Percentiles rank a stretch among this genome's conserved stretches.
Conservation (phyloP, 1,284 basidiomycete genomes). For the Microstroma glucosiphilum region DNA sequence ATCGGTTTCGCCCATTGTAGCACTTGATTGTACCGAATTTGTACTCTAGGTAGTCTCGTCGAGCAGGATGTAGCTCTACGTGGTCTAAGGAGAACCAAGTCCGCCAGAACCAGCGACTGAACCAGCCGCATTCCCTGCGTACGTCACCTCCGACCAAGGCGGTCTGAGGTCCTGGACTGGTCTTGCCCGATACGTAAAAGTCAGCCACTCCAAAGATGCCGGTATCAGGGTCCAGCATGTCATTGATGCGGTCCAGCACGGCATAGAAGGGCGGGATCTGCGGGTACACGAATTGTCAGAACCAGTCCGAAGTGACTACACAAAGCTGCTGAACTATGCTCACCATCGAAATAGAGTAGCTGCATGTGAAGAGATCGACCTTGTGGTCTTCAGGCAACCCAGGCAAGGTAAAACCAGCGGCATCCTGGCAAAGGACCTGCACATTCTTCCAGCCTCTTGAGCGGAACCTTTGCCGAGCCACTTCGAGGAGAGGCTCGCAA, state of each 20-base stretch:
- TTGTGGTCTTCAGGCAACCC: constrained; percentile 34
- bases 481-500: constrained; percentile 67
- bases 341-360: constrained; percentile 49
- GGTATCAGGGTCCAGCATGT: constrained; percentile 62
- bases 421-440: constrained; percentile 69
- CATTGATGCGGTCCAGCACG: constrained; percentile 65
- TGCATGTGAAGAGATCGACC: constrained; percentile 49
- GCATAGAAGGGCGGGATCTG: constrained; percentile 66
- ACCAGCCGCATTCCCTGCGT: constrained; percentile 66
- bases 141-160: constrained; percentile 62
- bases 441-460: constrained; percentile 70
- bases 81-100: constrained; percentile 69
- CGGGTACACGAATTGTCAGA: background rate
- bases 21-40: constrained; percentile 64
- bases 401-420: constrained; percentile 64
- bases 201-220: constrained; percentile 70
- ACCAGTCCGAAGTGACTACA: background rate
- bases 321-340: background rate
- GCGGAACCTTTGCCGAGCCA: constrained; percentile 65
- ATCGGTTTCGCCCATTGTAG: constrained; percentile 69
- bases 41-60: constrained; percentile 72
- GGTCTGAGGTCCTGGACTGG: constrained; percentile 57
- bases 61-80: constrained; percentile 64
- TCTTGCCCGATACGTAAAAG: constrained; percentile 69
- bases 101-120: constrained; percentile 67